Evolutionary conservation across 371 early-diverging fungal species (phyloP), one percentile per base, ranked within the genome.

Genomic region (Capniomyces stellatus): DNA sequence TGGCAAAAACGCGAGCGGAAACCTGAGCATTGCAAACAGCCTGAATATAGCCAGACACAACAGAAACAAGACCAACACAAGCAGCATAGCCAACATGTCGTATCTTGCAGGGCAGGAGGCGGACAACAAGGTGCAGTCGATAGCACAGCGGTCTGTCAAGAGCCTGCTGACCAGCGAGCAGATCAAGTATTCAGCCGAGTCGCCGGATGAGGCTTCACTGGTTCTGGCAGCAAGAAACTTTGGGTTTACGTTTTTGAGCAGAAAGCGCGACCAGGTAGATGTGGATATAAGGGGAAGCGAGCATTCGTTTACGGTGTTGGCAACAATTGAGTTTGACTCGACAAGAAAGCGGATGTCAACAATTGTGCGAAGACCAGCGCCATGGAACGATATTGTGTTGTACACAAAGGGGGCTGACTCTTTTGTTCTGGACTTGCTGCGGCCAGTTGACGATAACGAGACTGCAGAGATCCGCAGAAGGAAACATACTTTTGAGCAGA

Each of bases 401-500:
- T 77, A 88, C 54, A 81, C 83, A 53, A 99, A 99, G 70, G 99
- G 99, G 23, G 96, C 98, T 10, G 98, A 98, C 60, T 86, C 82
- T 59, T 80, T 92, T 29, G 92, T 97, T 28, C 74, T 83, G 31
- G 62, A 62, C 53, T 57, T 60, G 18, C 46, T 63, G 28, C 41
- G 42, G 13, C 22, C 54, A 19, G 62, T 67, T 39, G 68, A 54
- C 39, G 51, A 56, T 23, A 53, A 54, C 43, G 67, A 67, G 18
- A 10, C n/a, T 4, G 61, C 60, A 13, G 75, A 82, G 54, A 68
- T 73, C 4, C 57, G 62, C 3, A 51, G 76, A 30, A 56, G 74
- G 1, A 71, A 73, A 43, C 59, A 67, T 43, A 85, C 85, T 0
- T 67, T 75, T 29, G 54, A 70, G 1, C 79, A 87, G 54, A 72